phyloP scores from a whole-genome alignment of 2,329 filamentous ascomycete genomes.

The Aspergillus brunneoviolaceus region DNA sequence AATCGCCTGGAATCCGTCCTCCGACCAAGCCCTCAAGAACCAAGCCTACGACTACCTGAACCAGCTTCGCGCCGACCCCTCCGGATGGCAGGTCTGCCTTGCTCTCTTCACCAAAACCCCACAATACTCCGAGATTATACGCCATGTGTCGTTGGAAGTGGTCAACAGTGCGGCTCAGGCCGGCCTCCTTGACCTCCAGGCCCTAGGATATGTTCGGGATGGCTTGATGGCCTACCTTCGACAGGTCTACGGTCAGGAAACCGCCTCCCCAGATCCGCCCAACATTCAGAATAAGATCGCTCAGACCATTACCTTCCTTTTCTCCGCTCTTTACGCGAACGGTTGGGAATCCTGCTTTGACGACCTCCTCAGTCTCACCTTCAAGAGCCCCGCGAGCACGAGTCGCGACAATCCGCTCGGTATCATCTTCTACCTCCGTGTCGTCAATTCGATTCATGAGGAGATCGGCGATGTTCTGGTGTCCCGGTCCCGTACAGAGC shows the following conservation, averaged over 20 bases:
- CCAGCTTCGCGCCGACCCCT: slow-evolving; percentile 76
- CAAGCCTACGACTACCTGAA: slow-evolving; percentile 67
- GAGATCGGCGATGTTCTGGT: slow-evolving; percentile 94
- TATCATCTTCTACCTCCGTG: slow-evolving; percentile 82
- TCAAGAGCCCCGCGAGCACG: slow-evolving; percentile 56
- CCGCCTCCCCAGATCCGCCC: slow-evolving; percentile 64
- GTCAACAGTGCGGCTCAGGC: slow-evolving; percentile 88
- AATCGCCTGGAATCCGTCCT: slow-evolving; percentile 81
- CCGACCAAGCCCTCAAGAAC: slow-evolving; percentile 70
- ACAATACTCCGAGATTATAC: slow-evolving; percentile 75
- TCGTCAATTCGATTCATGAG: slow-evolving; percentile 88
- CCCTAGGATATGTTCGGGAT: slow-evolving; percentile 74
- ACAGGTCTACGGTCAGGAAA: slow-evolving; percentile 66
- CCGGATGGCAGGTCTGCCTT: slow-evolving; percentile 88
- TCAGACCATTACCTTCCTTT: slow-evolving; percentile 91
- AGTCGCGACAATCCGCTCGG: slow-evolving; percentile 69
- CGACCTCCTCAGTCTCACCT: slow-evolving; percentile 78
- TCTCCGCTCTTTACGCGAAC: slow-evolving; percentile 79
- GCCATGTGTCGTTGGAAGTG: slow-evolving; percentile 85
- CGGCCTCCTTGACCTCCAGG: slow-evolving; percentile 70
- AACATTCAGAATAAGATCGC: slow-evolving; percentile 95
- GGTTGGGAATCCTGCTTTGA: slow-evolving; percentile 90
- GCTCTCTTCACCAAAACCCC: slow-evolving; percentile 79
- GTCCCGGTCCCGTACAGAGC: slow-evolving; percentile 72
- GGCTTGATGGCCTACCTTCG: slow-evolving; percentile 78